These are phyloP conservation scores for Alternaria longipes DNA, from an alignment of 2,329 filamentous ascomycete species.

Conservation along the genomic window DNA sequence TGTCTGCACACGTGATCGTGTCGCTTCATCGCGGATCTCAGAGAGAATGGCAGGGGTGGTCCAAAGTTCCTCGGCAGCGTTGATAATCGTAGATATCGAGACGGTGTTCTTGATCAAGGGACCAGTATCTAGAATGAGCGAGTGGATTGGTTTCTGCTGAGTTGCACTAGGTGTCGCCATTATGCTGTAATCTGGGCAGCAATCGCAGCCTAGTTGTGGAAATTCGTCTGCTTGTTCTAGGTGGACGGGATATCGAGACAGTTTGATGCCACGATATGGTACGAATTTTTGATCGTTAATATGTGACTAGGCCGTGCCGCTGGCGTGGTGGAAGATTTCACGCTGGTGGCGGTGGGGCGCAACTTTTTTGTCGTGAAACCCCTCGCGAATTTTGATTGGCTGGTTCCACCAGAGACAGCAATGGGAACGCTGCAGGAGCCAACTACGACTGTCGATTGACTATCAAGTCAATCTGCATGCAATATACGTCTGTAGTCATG, in stretches of 20 bases:
- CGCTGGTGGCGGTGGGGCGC: slow-evolving; percentile 29
- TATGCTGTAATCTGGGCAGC: not conserved
- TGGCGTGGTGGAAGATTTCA: slow-evolving; percentile 26
- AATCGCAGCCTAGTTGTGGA: not conserved
- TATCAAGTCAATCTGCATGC: not conserved
- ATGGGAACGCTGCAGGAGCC: not conserved
- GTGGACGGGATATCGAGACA: not conserved
- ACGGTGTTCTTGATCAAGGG: slow-evolving; percentile 95
- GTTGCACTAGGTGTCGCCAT: slow-evolving; percentile 21
- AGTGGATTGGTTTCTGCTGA: slow-evolving; percentile 74
- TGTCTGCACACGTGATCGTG: slow-evolving; percentile 81
- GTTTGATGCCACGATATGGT: no score
- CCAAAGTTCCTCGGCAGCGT: slow-evolving; percentile 69
- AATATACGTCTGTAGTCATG: not conserved
- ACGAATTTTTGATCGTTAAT: not conserved
- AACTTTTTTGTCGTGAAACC: slow-evolving; percentile 16
- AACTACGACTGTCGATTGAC: not conserved
- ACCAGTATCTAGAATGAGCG: slow-evolving; percentile 87
- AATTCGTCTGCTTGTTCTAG: not conserved
- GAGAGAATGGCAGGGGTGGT: slow-evolving; percentile 86
- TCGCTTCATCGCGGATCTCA: slow-evolving; percentile 87
- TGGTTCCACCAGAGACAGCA: not conserved
- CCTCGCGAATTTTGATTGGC: slow-evolving; percentile 16
- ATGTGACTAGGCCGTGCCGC: slow-evolving; percentile 7
- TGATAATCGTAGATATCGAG: slow-evolving; percentile 80